Evolutionary conservation across 371 early-diverging fungal genomes (phyloP).

Genomic region (Amoeboaphelidium protococcarum): DNA sequence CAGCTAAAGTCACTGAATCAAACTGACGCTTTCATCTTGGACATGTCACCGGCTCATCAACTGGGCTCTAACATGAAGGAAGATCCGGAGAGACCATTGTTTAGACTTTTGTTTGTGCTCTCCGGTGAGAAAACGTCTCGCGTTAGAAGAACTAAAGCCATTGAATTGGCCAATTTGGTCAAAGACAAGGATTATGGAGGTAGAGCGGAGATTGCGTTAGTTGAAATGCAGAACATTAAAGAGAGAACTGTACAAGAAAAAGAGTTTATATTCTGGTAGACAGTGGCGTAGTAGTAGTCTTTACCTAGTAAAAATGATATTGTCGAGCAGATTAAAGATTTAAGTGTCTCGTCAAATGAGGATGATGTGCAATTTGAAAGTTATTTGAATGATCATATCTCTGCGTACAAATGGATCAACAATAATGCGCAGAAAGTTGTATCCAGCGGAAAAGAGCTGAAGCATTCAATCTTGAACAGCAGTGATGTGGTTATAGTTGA

Average conservation of each 20-base stretch:
- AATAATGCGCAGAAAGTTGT: no score
- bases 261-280: background rate
- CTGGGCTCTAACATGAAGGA: background rate
- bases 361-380: no score
- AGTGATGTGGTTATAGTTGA: background rate
- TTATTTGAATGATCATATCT: no score
- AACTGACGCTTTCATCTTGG: background rate
- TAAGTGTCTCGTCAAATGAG: no score
- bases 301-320: no score
- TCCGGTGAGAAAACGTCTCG: background rate
- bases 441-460: background rate
- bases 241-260: background rate
- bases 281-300: no score
- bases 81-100: background rate
- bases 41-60: background rate
- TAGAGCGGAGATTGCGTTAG: background rate
- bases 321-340: no score
- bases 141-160: background rate
- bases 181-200: background rate
- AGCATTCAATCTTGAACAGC: background rate
- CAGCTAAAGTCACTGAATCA: background rate
- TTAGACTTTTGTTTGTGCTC: background rate
- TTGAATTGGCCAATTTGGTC: background rate
- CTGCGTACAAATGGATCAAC: no score
- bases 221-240: background rate